Evolutionary conservation across 164 flowering plant genomes (phyloP), one percentile per base, ranked within the genome.

Genomic region (Nelumbo lutea): DNA sequence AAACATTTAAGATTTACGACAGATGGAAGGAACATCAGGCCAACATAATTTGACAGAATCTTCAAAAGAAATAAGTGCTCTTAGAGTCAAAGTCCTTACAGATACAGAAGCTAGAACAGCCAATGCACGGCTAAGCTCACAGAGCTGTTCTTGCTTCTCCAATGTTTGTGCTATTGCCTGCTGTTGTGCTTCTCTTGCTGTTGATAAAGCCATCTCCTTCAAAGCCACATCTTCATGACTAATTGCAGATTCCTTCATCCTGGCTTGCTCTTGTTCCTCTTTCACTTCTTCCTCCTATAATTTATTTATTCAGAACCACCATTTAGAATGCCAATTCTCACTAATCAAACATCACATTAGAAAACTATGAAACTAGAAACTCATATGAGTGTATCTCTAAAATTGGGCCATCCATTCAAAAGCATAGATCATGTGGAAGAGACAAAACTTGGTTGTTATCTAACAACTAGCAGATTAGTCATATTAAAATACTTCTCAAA

Each of bases 61-160:
- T 40, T 41, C 44, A 45, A 60, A 40, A 9, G 4, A 39, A 41
- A 2, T 6, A 39, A 45, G 14, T 56, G 3, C 50, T 10, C 68
- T 41, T 10, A 40, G 13, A 6, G 48, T 51, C n/a, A 44, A 44
- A 66, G 61, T 75, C 67, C 96, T 84, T 82, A 90, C 97, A 70
- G 99, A 95, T 72, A 96, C 96, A 15, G 97, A 90, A 72, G 98
- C 87, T 66, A 95, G 82, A 78, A 95, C 93, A 76, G 97, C 93
- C 79, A 95, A 72, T 59, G 94, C 99, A 70, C 89, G 88, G 67
- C 97, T 90, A 45, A 92, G 77, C 74, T 90, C 83, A 80, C 88
- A 88, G 15, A 92, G 94, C 70, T 92, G 87, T 75, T 90, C 98
- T 64, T 83, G 80, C 73, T 86, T 85, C 73, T 88, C 97, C 69